These are phyloP conservation scores for Delonix regia DNA, from an alignment of 306 rosid genomes.

Conservation along the genomic window DNA sequence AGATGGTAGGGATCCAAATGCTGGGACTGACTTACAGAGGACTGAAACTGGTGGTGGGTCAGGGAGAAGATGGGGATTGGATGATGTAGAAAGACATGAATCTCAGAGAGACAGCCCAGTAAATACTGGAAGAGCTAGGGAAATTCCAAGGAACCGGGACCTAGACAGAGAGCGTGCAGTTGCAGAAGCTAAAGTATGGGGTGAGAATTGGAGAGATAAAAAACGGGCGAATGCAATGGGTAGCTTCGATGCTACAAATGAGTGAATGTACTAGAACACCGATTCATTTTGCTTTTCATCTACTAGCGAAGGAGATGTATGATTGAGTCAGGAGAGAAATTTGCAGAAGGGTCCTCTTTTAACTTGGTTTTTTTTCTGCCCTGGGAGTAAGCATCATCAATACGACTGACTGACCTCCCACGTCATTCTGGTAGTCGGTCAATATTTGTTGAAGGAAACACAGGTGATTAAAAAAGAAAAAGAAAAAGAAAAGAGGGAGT, in stretches of 20 bases:
- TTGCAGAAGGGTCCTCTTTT: conserved; percentile 42
- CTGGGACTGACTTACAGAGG: conserved; percentile 54
- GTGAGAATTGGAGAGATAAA: conserved; percentile 95
- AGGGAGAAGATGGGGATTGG: conserved; percentile 84
- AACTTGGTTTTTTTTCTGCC: conserved; percentile 46
- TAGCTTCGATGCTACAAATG: conserved; percentile 90
- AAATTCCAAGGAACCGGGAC: conserved; percentile 85
- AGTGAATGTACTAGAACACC: conserved; percentile 47
- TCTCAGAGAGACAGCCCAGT: conserved; percentile 84
- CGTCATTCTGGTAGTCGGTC: conserved; percentile 49
- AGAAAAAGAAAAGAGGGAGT: conserved; percentile 6
- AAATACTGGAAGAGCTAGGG: conserved; percentile 80
- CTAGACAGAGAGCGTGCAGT: conserved; percentile 93
- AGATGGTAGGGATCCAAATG: conserved; percentile 63
- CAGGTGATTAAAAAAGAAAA: not conserved
- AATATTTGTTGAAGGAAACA: conserved; percentile 23
- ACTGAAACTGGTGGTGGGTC: conserved; percentile 62
- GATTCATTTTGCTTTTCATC: conserved; percentile 38
- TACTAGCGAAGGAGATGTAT: conserved; percentile 41
- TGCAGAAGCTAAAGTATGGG: conserved; percentile 97
- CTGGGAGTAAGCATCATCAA: conserved; percentile 43
- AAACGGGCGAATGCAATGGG: conserved; percentile 77
- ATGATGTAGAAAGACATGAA: conserved; percentile 73
- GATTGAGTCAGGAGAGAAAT: conserved; percentile 50
- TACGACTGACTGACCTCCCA: conserved; percentile 50